These are phyloP conservation scores for Fusarium sp. DNA, from an alignment of 2,329 filamentous ascomycete genomes.

Conservation along the genomic window DNA sequence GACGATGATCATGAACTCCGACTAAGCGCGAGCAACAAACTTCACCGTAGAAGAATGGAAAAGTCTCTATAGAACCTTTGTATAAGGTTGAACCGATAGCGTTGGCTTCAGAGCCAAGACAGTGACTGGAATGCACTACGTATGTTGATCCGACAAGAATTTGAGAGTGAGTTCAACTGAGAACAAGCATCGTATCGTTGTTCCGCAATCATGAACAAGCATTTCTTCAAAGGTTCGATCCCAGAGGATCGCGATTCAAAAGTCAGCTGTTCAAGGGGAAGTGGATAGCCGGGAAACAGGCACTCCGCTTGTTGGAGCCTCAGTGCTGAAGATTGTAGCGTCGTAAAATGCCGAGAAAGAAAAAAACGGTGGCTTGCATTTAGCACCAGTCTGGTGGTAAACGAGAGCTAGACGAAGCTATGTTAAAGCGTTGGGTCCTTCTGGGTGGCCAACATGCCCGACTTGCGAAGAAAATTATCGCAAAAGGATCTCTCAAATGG, in stretches of 20 bases:
- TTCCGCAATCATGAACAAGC: background rate
- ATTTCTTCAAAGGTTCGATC: background rate
- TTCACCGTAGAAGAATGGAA: conserved; percentile 24
- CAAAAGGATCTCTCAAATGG: background rate
- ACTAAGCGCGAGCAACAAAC: background rate
- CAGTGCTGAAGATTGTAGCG: background rate
- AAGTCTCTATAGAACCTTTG: background rate
- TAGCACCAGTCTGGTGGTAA: conserved; percentile 13
- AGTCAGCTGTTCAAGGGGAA: background rate
- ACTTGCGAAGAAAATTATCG: background rate
- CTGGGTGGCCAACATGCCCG: background rate
- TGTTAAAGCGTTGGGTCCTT: conserved; percentile 3
- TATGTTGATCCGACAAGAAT: conserved; percentile 6
- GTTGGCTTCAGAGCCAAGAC: conserved; percentile 7
- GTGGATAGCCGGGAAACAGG: background rate
- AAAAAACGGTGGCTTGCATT: background rate
- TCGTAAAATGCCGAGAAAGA: background rate
- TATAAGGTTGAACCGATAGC: background rate
- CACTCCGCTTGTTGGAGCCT: background rate
- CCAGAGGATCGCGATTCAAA: background rate
- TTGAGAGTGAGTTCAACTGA: background rate
- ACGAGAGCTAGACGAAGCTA: conserved; percentile 1
- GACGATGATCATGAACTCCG: background rate
- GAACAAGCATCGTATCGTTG: background rate
- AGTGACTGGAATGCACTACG: conserved; percentile 12